Percentiles rank a stretch among this genome's conserved stretches.
phyloP scores from a whole-genome alignment of 176 grass and related monocot genomes.

The Neostapfia colusana region DNA sequence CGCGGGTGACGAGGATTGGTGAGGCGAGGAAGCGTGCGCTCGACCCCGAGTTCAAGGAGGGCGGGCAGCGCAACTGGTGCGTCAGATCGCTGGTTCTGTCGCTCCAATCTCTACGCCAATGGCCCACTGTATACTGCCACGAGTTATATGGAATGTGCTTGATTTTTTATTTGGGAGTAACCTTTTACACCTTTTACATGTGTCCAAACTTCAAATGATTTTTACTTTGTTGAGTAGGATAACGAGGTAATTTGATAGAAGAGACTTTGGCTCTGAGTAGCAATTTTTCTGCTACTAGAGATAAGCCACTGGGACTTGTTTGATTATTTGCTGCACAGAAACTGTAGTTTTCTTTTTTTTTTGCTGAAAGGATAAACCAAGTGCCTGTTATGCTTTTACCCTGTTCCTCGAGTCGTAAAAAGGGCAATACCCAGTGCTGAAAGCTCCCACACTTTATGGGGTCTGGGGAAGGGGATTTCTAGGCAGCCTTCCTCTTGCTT shows the following conservation, averaged over 20 bases:
- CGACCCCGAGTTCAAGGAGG: slow-evolving; percentile 84
- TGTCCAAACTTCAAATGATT: neutral
- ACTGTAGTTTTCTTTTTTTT: neutral
- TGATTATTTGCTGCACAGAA: neutral
- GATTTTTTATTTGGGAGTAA: neutral
- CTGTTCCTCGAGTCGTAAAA: too few relatives aligned
- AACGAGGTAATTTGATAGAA: neutral
- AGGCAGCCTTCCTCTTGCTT: too few relatives aligned
- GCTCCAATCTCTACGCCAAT: neutral
- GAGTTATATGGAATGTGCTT: neutral
- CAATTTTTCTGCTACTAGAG: neutral
- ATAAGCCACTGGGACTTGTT: neutral
- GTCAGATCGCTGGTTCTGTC: slow-evolving; percentile 8
- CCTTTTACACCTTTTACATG: too few relatives aligned
- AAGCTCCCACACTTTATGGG: too few relatives aligned
- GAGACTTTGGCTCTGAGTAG: neutral
- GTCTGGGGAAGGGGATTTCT: too few relatives aligned
- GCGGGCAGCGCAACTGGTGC: slow-evolving; percentile 86
- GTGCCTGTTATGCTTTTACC: neutral
- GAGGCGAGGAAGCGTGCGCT: slow-evolving; percentile 77
- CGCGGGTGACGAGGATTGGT: slow-evolving; percentile 79
- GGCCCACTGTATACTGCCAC: neutral
- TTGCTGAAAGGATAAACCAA: neutral
- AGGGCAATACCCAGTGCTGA: too few relatives aligned
- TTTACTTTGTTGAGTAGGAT: neutral